phyloP scores from a whole-genome alignment of 2,329 filamentous ascomycete genomes.

The Daldinia sp. region DNA sequence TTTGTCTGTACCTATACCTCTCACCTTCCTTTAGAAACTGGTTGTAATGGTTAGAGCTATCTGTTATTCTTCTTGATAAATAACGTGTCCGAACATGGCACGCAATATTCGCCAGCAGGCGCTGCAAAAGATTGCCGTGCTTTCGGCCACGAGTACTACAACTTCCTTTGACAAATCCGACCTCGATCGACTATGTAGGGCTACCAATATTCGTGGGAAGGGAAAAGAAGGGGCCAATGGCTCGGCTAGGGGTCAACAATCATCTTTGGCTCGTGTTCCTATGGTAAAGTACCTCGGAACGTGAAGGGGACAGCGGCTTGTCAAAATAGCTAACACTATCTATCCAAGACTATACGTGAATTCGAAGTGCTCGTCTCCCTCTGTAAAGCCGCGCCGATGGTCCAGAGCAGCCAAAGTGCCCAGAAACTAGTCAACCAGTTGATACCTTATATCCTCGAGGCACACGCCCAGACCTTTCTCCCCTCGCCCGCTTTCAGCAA shows the following conservation, averaged over 20 bases:
- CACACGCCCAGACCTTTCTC: slow-evolving; percentile 79
- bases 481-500: slow-evolving; percentile 83
- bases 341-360: slow-evolving; percentile 78
- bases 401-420: slow-evolving; percentile 76
- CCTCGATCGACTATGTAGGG: slow-evolving; percentile 68
- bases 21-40: neutral
- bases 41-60: slow-evolving; percentile 9
- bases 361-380: slow-evolving; percentile 90
- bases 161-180: slow-evolving; percentile 68
- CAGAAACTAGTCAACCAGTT: slow-evolving; percentile 81
- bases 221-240: slow-evolving; percentile 59
- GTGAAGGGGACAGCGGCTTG: neutral
- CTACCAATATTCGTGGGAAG: slow-evolving; percentile 59
- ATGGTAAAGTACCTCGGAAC: slow-evolving; percentile 59
- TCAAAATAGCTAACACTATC: slow-evolving; percentile 33
- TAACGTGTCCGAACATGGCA: slow-evolving; percentile 50
- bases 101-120: slow-evolving; percentile 68
- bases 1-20: slow-evolving; percentile 7
- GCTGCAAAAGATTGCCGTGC: slow-evolving; percentile 70
- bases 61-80: neutral
- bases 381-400: slow-evolving; percentile 84
- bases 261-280: slow-evolving; percentile 61
- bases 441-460: slow-evolving; percentile 84
- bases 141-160: slow-evolving; percentile 64
- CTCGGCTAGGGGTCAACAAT: slow-evolving; percentile 50